These are phyloP conservation scores for Colletotrichum sp. DNA, from an alignment of 2,329 filamentous ascomycete species.

Conservation along the genomic window DNA sequence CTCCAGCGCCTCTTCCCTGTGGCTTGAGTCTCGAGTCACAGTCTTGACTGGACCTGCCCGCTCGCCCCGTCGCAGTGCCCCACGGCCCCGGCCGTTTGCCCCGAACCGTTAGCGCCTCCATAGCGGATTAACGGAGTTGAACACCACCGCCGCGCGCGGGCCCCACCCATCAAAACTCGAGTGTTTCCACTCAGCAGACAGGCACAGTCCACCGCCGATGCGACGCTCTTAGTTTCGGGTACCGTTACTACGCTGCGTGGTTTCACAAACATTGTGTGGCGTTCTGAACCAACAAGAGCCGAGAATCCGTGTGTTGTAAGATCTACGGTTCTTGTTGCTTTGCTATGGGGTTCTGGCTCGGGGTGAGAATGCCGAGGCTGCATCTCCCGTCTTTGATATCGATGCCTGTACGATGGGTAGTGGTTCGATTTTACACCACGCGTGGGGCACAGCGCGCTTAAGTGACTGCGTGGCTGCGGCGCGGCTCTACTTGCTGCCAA, in stretches of 20 bases:
- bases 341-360: background rate
- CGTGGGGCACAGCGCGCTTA: background rate
- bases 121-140: background rate
- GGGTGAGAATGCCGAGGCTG: background rate
- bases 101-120: conserved; percentile 2
- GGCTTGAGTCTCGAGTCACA: background rate
- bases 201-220: conserved; percentile 5
- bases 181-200: background rate
- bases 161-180: background rate
- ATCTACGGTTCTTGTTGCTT: background rate
- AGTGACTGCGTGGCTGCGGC: background rate
- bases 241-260: background rate
- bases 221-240: conserved; percentile 4
- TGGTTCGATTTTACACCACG: background rate
- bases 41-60: background rate
- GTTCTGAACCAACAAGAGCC: background rate
- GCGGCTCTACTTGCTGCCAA: background rate
- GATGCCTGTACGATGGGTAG: background rate
- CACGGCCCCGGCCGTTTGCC: background rate
- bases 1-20: background rate
- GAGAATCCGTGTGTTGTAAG: background rate
- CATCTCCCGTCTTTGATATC: background rate
- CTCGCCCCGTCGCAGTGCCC: background rate
- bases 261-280: background rate
- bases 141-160: background rate